Evolutionary conservation across 352 stramenopile genomes (phyloP).

Genomic region (Thalassiosira mediterranea): DNA sequence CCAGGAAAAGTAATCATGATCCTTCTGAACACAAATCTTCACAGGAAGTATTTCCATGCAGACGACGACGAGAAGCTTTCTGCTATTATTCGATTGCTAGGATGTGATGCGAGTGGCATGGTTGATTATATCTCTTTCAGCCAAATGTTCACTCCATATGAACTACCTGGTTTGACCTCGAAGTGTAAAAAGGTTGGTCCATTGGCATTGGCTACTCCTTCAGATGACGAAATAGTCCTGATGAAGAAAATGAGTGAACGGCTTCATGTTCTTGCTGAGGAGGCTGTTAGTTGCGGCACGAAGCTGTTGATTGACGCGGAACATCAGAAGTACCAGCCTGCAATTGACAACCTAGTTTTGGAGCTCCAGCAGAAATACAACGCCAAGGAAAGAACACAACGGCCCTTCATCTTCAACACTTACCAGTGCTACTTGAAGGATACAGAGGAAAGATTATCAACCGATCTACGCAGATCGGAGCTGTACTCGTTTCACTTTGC

Average conservation of each 20-base stretch:
- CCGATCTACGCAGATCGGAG: slow-evolving; percentile 91
- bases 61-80: slow-evolving; percentile 54
- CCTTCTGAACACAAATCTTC: no score
- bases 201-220: slow-evolving; percentile 72
- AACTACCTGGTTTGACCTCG: slow-evolving; percentile 88
- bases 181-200: slow-evolving; percentile 88
- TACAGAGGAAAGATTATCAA: slow-evolving; percentile 87
- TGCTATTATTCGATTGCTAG: slow-evolving; percentile 75
- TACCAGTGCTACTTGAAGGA: slow-evolving; percentile 99
- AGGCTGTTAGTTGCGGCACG: slow-evolving; percentile 48
- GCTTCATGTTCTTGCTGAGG: slow-evolving; percentile 62
- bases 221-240: slow-evolving; percentile 90
- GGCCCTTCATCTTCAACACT: slow-evolving; percentile 95
- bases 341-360: slow-evolving; percentile 93
- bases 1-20: no score
- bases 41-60: slow-evolving; percentile 46
- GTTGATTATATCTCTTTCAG: slow-evolving; percentile 95
- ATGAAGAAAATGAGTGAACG: slow-evolving; percentile 89
- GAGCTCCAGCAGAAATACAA: slow-evolving; percentile 87
- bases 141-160: slow-evolving; percentile 90
- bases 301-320: slow-evolving; percentile 98
- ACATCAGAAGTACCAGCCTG: slow-evolving; percentile 96
- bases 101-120: slow-evolving; percentile 62
- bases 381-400: slow-evolving; percentile 69
- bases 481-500: slow-evolving; percentile 92